phyloP scores from a whole-genome alignment of 1,139 yeast species.

The Magnusiomyces magnusii region DNA sequence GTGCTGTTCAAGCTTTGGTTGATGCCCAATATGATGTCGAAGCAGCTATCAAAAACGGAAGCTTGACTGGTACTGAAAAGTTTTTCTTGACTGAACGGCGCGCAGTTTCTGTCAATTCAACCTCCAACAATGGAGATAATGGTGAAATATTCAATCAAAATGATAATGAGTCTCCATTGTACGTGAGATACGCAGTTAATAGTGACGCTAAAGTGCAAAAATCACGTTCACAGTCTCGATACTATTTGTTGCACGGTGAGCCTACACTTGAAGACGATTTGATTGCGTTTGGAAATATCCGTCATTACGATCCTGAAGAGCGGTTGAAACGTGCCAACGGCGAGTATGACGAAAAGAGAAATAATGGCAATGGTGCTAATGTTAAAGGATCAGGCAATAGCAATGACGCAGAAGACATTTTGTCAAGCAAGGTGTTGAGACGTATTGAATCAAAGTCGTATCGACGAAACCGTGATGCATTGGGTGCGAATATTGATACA shows the following conservation, averaged over 20 bases:
- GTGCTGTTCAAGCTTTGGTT: constrained; percentile 30
- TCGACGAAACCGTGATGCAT: not conserved
- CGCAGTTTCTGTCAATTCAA: not conserved
- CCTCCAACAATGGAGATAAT: not conserved
- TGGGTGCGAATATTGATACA: not conserved
- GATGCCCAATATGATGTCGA: constrained; percentile 24
- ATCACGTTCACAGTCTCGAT: constrained; percentile 30
- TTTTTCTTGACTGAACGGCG: constrained; percentile 1
- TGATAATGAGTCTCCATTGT: not conserved
- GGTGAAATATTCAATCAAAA: not conserved
- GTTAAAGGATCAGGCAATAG: not conserved
- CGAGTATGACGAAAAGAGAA: not conserved
- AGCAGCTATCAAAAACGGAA: not conserved
- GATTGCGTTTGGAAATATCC: constrained; percentile 9
- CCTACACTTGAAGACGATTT: constrained; percentile 46
- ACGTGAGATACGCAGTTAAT: not conserved
- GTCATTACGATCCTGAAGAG: not conserved
- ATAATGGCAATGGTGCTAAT: not conserved
- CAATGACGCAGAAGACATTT: constrained; percentile 1
- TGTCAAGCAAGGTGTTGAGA: not conserved
- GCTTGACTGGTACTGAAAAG: not conserved
- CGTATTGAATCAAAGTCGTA: not conserved
- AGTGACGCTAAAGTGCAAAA: not conserved
- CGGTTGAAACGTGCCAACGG: constrained; percentile 1
- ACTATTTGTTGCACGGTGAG: constrained; percentile 67